These are phyloP conservation scores for Pyrus hybrid DNA, from an alignment of 331 rosid species.

Conservation along the genomic window DNA sequence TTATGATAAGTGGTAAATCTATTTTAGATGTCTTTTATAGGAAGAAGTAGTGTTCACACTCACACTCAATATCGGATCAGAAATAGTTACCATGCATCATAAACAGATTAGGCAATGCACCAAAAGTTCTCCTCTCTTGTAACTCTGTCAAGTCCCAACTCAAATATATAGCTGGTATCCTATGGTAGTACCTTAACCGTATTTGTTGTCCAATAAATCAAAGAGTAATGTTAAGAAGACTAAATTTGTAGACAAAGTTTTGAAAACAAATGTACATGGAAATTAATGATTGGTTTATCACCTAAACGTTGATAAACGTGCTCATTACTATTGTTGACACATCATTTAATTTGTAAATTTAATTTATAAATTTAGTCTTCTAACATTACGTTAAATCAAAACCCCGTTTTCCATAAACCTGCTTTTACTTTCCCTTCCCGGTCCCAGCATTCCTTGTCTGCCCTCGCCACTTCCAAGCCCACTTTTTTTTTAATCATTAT, in stretches of 20 bases:
- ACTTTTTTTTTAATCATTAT: neutral
- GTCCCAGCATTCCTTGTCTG: conserved; percentile 57
- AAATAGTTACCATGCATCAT: conserved; percentile 5
- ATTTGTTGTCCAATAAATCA: neutral
- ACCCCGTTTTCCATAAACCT: conserved; percentile 26
- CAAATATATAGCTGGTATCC: neutral
- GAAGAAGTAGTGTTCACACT: neutral
- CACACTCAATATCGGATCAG: neutral
- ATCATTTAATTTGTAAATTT: too few relatives aligned
- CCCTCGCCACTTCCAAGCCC: conserved; percentile 45
- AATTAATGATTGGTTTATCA: too few relatives aligned
- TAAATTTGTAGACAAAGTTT: too few relatives aligned
- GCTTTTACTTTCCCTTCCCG: conserved; percentile 33
- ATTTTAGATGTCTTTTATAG: neutral
- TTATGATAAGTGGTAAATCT: too few relatives aligned
- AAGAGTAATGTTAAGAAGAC: neutral
- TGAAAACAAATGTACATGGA: too few relatives aligned
- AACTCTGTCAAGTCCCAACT: neutral
- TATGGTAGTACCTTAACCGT: neutral
- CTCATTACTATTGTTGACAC: too few relatives aligned
- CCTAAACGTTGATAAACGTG: too few relatives aligned
- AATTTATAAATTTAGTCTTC: too few relatives aligned
- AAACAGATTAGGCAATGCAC: conserved; percentile 19
- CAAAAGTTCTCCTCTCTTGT: conserved; percentile 16
- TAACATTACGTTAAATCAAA: too few relatives aligned